A percentile compares a stretch with the other conserved stretches of the same genome.
These are phyloP conservation scores for Monilinia aucupariae DNA, from an alignment of 2,329 filamentous ascomycete species.

Conservation along the genomic window DNA sequence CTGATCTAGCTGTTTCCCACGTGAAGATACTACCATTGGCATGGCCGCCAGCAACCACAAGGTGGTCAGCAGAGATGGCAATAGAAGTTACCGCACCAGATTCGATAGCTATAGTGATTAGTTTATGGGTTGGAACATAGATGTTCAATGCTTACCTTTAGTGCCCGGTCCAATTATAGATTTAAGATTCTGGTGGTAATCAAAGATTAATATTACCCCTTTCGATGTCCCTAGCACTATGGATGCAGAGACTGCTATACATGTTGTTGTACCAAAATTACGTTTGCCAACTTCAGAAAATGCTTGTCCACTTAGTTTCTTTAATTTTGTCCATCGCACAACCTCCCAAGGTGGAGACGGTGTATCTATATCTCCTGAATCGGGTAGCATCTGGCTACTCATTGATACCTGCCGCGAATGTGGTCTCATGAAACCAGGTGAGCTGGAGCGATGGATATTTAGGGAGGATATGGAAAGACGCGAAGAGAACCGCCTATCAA, in stretches of 20 bases:
- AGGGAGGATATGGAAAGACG: constrained; percentile 59
- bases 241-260: constrained; percentile 77
- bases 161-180: constrained; percentile 90
- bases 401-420: constrained; percentile 80
- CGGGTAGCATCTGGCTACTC: constrained; percentile 61
- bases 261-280: constrained; percentile 88
- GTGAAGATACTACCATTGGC: constrained; percentile 89
- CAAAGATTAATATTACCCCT: constrained; percentile 90
- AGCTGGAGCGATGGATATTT: constrained; percentile 61
- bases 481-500: constrained; percentile 91
- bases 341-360: constrained; percentile 90
- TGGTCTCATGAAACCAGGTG: constrained; percentile 62
- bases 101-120: constrained; percentile 65
- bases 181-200: constrained; percentile 93
- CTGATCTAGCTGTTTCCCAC: constrained; percentile 82
- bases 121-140: background rate
- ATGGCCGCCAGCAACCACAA: constrained; percentile 86
- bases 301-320: constrained; percentile 79
- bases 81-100: constrained; percentile 82
- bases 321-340: constrained; percentile 89
- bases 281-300: constrained; percentile 91
- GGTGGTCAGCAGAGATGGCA: constrained; percentile 88
- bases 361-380: constrained; percentile 61
- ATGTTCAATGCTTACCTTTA: constrained; percentile 55
- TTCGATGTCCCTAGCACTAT: constrained; percentile 92